A percentile compares a stretch with the other conserved stretches of the same genome.
Conservation (phyloP, 352 stramenopile genomes). For the Globisporangium yorkense region DNA sequence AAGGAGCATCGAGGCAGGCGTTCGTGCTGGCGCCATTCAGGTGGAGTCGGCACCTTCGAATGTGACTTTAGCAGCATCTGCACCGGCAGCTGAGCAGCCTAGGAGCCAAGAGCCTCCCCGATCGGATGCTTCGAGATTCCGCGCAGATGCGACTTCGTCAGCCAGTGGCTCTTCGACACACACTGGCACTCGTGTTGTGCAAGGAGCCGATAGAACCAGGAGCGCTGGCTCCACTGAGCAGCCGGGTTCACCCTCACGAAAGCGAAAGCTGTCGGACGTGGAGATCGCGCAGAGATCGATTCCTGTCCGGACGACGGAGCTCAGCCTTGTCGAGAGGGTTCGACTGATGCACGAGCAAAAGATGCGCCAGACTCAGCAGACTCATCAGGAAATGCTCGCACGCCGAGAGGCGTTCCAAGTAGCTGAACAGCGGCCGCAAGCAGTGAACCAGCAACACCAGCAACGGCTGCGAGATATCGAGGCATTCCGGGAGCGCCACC, state of each 20-base stretch:
- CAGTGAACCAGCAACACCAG: conserved; percentile 4
- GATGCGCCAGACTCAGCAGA: conserved; percentile 4
- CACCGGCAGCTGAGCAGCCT: too few species aligned
- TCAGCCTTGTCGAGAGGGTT: conserved; percentile 42
- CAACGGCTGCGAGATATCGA: conserved; percentile 3
- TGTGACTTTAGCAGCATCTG: too few species aligned
- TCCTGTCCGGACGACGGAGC: conserved; percentile 2
- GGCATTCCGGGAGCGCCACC: conserved; percentile 4
- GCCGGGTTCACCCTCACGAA: conserved; percentile 14
- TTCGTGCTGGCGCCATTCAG: too few species aligned
- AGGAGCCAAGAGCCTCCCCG: too few species aligned
- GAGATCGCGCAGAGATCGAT: conserved; percentile 3
- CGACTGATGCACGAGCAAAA: conserved; percentile 35
- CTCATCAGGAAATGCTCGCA: conserved; percentile 11
- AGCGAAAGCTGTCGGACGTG: conserved; percentile 20
- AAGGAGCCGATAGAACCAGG: too few species aligned
- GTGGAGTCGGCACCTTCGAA: too few species aligned
- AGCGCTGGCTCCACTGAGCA: background rate
- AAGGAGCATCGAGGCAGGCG: too few species aligned
- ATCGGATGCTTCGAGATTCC: too few species aligned
- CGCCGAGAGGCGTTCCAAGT: conserved; percentile 1
- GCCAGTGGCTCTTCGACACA: too few species aligned
- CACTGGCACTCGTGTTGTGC: too few species aligned
- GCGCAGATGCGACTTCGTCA: too few species aligned
- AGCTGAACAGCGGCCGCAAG: conserved; percentile 7